Base-by-base conservation (phyloP, 345 rosid species). In the Rhodamnia rubescens region DNA sequence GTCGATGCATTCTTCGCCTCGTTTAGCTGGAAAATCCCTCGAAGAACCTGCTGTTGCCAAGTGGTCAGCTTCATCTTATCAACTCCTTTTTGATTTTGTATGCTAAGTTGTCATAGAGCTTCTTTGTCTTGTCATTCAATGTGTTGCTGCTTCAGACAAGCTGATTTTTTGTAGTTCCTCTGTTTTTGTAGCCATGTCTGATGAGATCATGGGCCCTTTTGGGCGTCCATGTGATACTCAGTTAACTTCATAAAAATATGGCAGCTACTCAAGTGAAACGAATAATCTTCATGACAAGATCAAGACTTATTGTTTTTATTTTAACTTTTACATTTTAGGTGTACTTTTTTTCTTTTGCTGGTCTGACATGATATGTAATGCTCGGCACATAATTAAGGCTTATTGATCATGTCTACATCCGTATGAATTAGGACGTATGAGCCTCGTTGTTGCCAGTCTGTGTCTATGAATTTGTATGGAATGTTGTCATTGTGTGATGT, bases 1-100 rank as follows among this genome's bases (percentile, higher is more conserved):
- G 74, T 94, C 55, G 13, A 78, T 47, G 91, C 91, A 55, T 95
- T 95, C 89, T 93, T 94, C 58, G 89, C 92, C 84, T 95, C 96
- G 20, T 95, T 95, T 88, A 90, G 88, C 89, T 95, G 98, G 98
- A 90, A 36, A 83, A 87, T 95, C 55, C 98, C 2, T 90, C 96
- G 83, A 81, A 64, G 52, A 87, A 86, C 84, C 86, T 84, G 44
- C 50, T 82, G 40, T 84, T 87, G 2, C 64, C 82, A 78, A 86
- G 85, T 86, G 96, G 96, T 93, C 83, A 89, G 94, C 55, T 82
- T 84, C 90, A 44, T 61, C 74, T 36, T 7, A 47, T 26, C 54
- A 49, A 59, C 54, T 50, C 29, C 55, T 54, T 47, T 54, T 53
- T 50, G 42, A 51, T 86, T 15, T 64, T 82, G 24, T 52, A 36